Evolutionary conservation across 1,139 yeast genomes (phyloP).

Genomic region (Geotrichum fermentans): DNA sequence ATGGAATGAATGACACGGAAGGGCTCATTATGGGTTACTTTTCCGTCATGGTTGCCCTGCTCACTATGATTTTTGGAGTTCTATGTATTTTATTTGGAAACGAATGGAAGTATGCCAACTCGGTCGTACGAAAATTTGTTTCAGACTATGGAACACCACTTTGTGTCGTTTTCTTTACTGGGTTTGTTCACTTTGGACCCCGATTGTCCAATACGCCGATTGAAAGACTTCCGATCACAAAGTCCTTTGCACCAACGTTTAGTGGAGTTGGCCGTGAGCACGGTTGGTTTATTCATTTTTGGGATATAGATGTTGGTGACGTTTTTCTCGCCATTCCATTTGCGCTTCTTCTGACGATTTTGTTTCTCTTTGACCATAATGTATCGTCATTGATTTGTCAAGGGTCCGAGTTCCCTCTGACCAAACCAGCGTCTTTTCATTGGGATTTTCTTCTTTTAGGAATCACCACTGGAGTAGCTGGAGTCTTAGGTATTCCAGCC

Average conservation of each 20-base stretch:
- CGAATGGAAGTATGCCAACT: conserved; percentile 56
- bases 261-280: conserved; percentile 40
- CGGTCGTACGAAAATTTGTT: conserved; percentile 59
- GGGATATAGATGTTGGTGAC: conserved; percentile 68
- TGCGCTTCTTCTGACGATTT: conserved; percentile 73
- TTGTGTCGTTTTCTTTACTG: conserved; percentile 83
- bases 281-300: conserved; percentile 76
- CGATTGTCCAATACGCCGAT: conserved; percentile 50
- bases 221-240: conserved; percentile 63
- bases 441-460: conserved; percentile 89
- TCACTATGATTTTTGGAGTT: conserved; percentile 72
- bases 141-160: conserved; percentile 83
- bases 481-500: conserved; percentile 85
- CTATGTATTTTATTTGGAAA: conserved; percentile 57
- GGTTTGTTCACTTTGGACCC: conserved; percentile 87
- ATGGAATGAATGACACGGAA: conserved; percentile 29
- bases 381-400: conserved; percentile 92
- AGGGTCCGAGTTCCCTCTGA: conserved; percentile 70
- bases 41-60: conserved; percentile 65
- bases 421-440: conserved; percentile 85
- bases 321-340: conserved; percentile 89
- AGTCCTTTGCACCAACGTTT: conserved; percentile 69
- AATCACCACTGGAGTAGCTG: conserved; percentile 78
- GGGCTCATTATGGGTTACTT: conserved; percentile 63
- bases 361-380: conserved; percentile 92